Evolutionary conservation across 208 protist species (phyloP).

Genomic region (Herpetomonas tarakana): DNA sequence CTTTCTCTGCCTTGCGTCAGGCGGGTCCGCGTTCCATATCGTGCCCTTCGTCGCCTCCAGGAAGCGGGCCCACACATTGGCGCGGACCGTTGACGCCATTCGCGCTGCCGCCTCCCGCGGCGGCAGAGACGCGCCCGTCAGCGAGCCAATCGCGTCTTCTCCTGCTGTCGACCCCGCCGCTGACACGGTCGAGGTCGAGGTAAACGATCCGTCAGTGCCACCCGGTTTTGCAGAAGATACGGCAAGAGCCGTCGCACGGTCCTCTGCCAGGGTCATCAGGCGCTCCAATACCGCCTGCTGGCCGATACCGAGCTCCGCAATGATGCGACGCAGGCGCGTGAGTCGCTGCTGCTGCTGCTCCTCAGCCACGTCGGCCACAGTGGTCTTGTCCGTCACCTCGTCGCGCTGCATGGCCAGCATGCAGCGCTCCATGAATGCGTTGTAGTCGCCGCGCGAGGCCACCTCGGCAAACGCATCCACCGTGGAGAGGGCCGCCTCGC

Average conservation of each 20-base stretch:
- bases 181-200: neutral
- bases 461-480: slow-evolving; percentile 72
- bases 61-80: slow-evolving; percentile 55
- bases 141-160: slow-evolving; percentile 14
- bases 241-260: neutral
- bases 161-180: neutral
- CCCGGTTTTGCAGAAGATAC: too few relatives aligned
- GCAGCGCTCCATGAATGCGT: slow-evolving; percentile 71
- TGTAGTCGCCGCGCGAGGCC: slow-evolving; percentile 76
- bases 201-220: neutral
- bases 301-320: slow-evolving; percentile 39
- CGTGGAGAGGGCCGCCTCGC: slow-evolving; percentile 11
- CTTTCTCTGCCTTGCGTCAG: slow-evolving; percentile 17
- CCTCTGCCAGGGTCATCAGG: neutral
- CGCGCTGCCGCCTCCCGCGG: slow-evolving; percentile 25
- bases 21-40: slow-evolving; percentile 67
- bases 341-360: slow-evolving; percentile 20
- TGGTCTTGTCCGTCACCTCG: slow-evolving; percentile 53
- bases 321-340: slow-evolving; percentile 32
- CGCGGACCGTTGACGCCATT: slow-evolving; percentile 34
- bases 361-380: slow-evolving; percentile 26
- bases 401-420: slow-evolving; percentile 54
- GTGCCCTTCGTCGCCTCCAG: slow-evolving; percentile 53
- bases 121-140: slow-evolving; percentile 29
- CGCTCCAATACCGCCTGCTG: slow-evolving; percentile 25